These are phyloP conservation scores for Fusarium goolgardi DNA, from an alignment of 2,329 filamentous ascomycete genomes.

Conservation along the genomic window DNA sequence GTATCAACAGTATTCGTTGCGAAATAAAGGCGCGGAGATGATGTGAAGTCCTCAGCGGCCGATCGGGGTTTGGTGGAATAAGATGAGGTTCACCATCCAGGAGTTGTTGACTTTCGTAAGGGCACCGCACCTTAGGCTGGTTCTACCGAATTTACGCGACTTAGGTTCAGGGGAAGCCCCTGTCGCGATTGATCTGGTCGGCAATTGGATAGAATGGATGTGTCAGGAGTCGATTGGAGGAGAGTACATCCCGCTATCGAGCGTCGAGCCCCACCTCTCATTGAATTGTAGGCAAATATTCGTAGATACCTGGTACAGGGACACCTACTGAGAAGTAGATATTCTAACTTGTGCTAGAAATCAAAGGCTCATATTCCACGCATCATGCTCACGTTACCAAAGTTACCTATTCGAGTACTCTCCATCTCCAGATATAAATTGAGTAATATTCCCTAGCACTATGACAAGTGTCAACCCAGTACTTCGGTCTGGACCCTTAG, in stretches of 20 bases:
- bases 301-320: background rate
- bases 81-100: slow-evolving; percentile 43
- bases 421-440: too few species aligned
- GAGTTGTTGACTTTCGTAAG: slow-evolving; percentile 47
- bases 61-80: slow-evolving; percentile 32
- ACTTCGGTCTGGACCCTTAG: background rate
- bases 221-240: slow-evolving; percentile 45
- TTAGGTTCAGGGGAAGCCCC: slow-evolving; percentile 43
- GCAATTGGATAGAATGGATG: slow-evolving; percentile 39
- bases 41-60: slow-evolving; percentile 28
- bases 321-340: background rate
- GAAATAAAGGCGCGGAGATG: slow-evolving; percentile 28
- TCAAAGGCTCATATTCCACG: background rate
- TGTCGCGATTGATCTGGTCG: slow-evolving; percentile 47
- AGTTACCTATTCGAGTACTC: too few species aligned
- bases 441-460: background rate
- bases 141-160: slow-evolving; percentile 46
- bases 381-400: background rate
- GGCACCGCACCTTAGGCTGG: slow-evolving; percentile 24
- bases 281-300: background rate
- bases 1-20: slow-evolving; percentile 15
- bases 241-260: background rate
- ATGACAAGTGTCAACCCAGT: background rate
- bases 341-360: background rate
- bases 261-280: background rate